Evolutionary conservation across 257 asterid genomes (phyloP).

Genomic region (Jasminum sambac): DNA sequence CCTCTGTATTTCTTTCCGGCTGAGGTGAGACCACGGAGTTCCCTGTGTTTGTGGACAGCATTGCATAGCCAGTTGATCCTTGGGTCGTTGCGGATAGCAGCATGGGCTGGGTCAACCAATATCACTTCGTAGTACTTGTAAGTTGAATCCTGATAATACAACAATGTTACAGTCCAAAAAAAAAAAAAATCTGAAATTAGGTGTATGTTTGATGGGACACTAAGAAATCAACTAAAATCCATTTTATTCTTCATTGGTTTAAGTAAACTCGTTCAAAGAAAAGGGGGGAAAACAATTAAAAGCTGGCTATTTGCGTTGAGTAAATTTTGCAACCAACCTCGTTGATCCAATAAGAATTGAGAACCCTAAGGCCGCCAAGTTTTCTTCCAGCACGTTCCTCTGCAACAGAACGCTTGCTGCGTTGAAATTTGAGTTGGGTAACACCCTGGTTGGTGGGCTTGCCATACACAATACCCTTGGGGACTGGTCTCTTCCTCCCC

Average conservation of each 20-base stretch:
- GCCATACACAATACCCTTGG: constrained; percentile 1
- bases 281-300: too few species aligned
- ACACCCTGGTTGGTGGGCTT: constrained; percentile 5
- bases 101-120: neutral
- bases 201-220: too few species aligned
- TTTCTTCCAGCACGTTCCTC: constrained; percentile 3
- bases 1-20: constrained; percentile 6
- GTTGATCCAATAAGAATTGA: constrained; percentile 1
- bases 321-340: neutral
- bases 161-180: neutral
- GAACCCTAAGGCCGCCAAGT: neutral
- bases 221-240: too few species aligned
- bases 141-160: constrained; percentile 6
- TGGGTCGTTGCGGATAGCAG: constrained; percentile 1
- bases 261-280: too few species aligned
- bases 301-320: too few species aligned
- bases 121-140: neutral
- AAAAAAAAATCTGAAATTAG: too few species aligned
- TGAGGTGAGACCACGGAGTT: neutral
- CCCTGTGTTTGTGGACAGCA: neutral
- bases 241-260: too few species aligned
- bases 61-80: constrained; percentile 4
- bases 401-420: constrained; percentile 1
- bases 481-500: constrained; percentile 1
- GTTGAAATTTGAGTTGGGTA: constrained; percentile 3